A percentile compares a stretch with the other conserved stretches of the same genome.
Evolutionary conservation across 305 asterid genomes (phyloP).

Genomic region (Fraxinus greggii): DNA sequence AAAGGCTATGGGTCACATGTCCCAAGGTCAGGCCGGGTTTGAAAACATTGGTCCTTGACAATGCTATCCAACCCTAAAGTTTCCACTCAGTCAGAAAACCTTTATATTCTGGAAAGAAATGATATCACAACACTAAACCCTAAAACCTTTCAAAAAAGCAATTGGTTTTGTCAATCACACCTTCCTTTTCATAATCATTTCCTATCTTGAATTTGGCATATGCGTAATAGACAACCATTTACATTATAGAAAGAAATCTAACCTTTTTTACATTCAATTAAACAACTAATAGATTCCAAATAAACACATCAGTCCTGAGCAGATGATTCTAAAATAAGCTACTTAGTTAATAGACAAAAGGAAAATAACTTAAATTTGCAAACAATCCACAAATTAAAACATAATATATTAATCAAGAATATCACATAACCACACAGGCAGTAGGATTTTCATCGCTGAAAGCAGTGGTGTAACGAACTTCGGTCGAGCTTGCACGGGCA

Average conservation of each 20-base stretch:
- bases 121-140: neutral
- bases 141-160: neutral
- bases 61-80: conserved; percentile 3
- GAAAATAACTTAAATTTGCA: neutral
- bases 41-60: neutral
- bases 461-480: conserved; percentile 89
- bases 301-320: conserved; percentile 4
- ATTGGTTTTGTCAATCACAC: neutral
- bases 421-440: conserved; percentile 81
- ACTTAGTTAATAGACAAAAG: neutral
- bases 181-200: neutral
- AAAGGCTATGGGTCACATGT: no score
- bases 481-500: conserved; percentile 81
- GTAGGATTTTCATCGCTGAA: conserved; percentile 81
- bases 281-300: neutral
- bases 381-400: neutral
- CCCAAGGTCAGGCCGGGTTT: neutral
- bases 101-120: neutral
- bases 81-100: neutral
- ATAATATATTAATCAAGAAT: neutral
- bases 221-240: neutral
- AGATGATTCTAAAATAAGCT: neutral
- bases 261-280: neutral
- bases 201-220: neutral
- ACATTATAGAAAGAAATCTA: neutral